phyloP scores from a whole-genome alignment of 1,284 basidiomycete species.

The Leccinum olivaceoglutinosum region DNA sequence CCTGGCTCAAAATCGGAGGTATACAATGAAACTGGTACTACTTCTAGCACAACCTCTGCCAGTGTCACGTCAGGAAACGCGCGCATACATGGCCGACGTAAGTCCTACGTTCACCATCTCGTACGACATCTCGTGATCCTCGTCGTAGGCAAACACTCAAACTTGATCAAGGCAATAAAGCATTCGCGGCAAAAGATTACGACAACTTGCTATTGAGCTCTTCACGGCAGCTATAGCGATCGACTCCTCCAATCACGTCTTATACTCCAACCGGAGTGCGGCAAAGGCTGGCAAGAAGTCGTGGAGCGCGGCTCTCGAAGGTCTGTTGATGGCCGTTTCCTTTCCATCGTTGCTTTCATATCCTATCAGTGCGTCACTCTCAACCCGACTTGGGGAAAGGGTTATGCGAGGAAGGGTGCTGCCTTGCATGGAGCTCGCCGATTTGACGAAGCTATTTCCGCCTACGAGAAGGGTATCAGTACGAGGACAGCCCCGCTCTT shows the following conservation, averaged over 20 bases:
- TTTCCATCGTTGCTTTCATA: constrained; percentile 3
- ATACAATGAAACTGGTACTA: too few relatives aligned
- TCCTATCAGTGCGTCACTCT: constrained; percentile 61
- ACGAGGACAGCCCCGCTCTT: constrained; percentile 78
- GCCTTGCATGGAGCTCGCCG: constrained; percentile 83
- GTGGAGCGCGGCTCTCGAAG: constrained; percentile 76
- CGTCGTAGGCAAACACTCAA: constrained; percentile 57
- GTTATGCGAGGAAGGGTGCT: constrained; percentile 89
- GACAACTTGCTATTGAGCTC: constrained; percentile 75
- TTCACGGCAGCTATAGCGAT: constrained; percentile 87
- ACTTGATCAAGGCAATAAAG: constrained; percentile 87
- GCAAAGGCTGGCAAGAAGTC: constrained; percentile 81
- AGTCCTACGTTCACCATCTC: too few relatives aligned
- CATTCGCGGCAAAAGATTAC: constrained; percentile 91
- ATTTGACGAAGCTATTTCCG: constrained; percentile 80
- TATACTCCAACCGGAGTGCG: constrained; percentile 92
- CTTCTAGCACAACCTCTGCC: too few relatives aligned
- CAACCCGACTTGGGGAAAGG: constrained; percentile 86
- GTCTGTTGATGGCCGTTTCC: constrained; percentile 38
- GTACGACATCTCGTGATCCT: not conserved
- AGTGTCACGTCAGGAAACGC: too few relatives aligned
- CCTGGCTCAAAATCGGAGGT: too few relatives aligned
- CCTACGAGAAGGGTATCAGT: constrained; percentile 80
- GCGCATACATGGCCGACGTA: too few relatives aligned
- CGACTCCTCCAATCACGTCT: constrained; percentile 81